Base-by-base conservation (phyloP, 2,329 filamentous ascomycete species). In the Scedosporium boydii region DNA sequence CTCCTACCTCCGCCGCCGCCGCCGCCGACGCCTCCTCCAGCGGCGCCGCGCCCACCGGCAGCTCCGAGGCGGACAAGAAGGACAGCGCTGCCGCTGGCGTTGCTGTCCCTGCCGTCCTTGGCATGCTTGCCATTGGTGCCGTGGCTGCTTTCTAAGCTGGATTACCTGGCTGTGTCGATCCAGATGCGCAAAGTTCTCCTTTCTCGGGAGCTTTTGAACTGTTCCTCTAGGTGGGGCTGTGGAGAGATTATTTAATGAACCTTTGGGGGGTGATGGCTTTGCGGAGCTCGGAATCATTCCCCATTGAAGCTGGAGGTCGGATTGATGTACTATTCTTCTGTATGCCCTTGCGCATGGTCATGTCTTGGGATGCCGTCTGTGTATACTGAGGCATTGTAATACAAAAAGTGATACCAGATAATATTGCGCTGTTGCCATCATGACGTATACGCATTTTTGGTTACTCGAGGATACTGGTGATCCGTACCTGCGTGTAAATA, bases 21-120 rank as follows among this genome's bases (percentile, higher is more conserved):
- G 34, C 3, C 23, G 26, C 5, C n/a, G 42, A 23, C 41, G 44
- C 34, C 16, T 27, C 58, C 44, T 16, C 51, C n/a, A 58, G 18
- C 18, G 51, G 51, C 16, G 62, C 61, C 53, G 38, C 62, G 34
- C 53, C 61, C 63, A 53, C 63, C 44, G 44, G 44, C 44, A 27
- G 51, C 23, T 55, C 51, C 44, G 44, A 48, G 23, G 18, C 51
- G 12, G 51, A 14, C 34, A 41, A 63, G 21, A 46, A 55, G 21
- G 29, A 65, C 42, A 64, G 64, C 55, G 63, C 64, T 29, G 56
- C 65, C 44, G 63, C 63, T 57, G 64, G 63, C 29, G 61, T 60
- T 27, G 59, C 64, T 21, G 59, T 59, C 53, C 18, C 62, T 26
- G 61, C 42, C 29, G 23, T 53, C 6, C 53, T 62, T 26, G 61